phyloP scores from a whole-genome alignment of 345 rosid species.

The Arabidopsis thaliana region DNA sequence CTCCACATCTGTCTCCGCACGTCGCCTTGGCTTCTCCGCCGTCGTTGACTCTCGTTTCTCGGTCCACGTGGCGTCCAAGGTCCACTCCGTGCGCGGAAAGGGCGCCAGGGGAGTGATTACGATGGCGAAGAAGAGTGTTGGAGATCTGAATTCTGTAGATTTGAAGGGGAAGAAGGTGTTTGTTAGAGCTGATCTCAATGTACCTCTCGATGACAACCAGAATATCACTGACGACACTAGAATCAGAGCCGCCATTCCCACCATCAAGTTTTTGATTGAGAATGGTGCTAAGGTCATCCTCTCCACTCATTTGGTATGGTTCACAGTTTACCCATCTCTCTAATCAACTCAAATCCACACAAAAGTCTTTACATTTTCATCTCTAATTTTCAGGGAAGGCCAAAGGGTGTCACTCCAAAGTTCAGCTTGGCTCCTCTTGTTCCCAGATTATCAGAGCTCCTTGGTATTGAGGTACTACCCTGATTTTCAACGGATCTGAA shows the following conservation, averaged over 20 bases:
- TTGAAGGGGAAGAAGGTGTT: conserved; percentile 89
- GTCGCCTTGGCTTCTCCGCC: conserved; percentile 61
- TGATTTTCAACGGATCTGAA: not conserved
- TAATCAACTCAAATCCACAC: too few species aligned
- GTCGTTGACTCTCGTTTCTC: conserved; percentile 58
- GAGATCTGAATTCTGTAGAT: conserved; percentile 65
- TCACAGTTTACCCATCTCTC: not conserved
- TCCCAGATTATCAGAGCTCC: conserved; percentile 86
- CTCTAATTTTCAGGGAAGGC: conserved; percentile 75
- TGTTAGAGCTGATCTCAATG: conserved; percentile 90
- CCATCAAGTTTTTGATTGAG: conserved; percentile 81
- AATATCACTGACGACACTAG: conserved; percentile 92
- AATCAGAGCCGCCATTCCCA: conserved; percentile 86
- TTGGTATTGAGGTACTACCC: conserved; percentile 59
- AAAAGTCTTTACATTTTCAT: not conserved
- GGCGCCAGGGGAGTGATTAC: conserved; percentile 58
- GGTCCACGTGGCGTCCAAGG: conserved; percentile 55
- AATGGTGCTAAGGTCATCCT: conserved; percentile 94
- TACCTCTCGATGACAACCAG: conserved; percentile 87
- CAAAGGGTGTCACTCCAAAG: conserved; percentile 94
- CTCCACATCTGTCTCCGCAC: conserved; percentile 23
- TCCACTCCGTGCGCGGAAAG: conserved; percentile 39
- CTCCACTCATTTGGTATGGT: conserved; percentile 78
- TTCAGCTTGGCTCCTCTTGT: conserved; percentile 95
- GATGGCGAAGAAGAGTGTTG: conserved; percentile 93